Conservation (phyloP, 2,329 filamentous ascomycete species). For the Botryotinia globosa region DNA sequence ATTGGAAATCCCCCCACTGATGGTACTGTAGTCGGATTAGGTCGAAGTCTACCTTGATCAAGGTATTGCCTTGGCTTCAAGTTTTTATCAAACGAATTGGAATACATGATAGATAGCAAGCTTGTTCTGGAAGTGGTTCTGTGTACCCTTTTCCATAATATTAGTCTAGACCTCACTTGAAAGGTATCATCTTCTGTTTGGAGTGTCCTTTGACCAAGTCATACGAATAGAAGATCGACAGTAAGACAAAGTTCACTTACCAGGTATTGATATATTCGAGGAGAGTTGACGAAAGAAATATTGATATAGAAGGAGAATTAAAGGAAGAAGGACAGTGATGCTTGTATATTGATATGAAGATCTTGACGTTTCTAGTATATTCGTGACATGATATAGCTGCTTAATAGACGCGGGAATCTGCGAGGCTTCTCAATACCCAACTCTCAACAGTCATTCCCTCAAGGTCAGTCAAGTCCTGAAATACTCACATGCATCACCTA, state of each 20-base stretch:
- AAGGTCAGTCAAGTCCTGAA: not conserved
- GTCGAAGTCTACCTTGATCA: not conserved
- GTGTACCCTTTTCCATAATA: slow-evolving; percentile 12
- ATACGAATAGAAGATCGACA: not conserved
- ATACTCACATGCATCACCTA: not conserved
- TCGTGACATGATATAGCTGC: not conserved
- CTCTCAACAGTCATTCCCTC: not conserved
- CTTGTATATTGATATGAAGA: not conserved
- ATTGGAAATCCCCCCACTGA: slow-evolving; percentile 10
- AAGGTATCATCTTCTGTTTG: not conserved
- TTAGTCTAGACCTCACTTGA: slow-evolving; percentile 17
- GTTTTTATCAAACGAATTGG: not conserved
- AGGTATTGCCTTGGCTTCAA: not conserved
- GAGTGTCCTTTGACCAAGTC: not conserved
- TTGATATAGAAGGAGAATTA: not conserved
- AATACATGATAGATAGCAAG: slow-evolving; percentile 6
- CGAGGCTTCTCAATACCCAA: slow-evolving; percentile 4
- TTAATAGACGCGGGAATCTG: not conserved
- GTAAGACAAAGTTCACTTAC: not conserved
- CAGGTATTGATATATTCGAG: not conserved
- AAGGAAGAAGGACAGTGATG: not conserved
- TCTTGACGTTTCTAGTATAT: not conserved
- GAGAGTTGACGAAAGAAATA: not conserved
- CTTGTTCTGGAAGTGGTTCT: slow-evolving; percentile 14
- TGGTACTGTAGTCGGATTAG: not conserved